phyloP scores from a whole-genome alignment of 2,329 filamentous ascomycete species.

The Phyllosticta paracitricarpa region DNA sequence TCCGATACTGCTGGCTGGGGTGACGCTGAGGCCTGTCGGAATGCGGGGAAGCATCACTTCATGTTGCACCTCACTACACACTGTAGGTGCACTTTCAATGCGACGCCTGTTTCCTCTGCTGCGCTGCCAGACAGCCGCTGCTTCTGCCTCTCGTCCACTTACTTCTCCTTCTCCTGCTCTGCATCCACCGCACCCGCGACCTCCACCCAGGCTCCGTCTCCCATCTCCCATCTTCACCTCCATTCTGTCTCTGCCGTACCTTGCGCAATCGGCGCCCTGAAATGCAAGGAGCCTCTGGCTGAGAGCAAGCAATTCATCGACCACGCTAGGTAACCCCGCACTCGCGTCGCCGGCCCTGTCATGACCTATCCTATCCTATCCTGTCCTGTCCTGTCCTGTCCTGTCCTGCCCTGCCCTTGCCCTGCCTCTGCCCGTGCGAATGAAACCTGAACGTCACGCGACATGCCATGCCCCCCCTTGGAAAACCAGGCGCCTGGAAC shows the following conservation, averaged over 20 bases:
- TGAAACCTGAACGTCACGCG: neutral
- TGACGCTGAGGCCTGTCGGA: neutral
- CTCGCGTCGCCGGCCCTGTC: neutral
- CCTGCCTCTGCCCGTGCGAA: neutral
- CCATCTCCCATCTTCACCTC: neutral
- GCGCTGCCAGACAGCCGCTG: neutral
- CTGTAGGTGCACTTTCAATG: neutral
- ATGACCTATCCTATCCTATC: neutral
- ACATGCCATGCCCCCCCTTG: neutral
- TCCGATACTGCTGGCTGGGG: constrained; percentile 4
- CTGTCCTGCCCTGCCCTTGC: too few relatives aligned
- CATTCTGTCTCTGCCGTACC: neutral
- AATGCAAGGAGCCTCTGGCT: neutral
- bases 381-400: constrained; percentile 4
- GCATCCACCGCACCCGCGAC: neutral
- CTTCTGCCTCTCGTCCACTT: neutral
- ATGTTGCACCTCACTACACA: neutral
- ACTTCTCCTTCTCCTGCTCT: neutral
- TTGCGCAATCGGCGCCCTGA: neutral
- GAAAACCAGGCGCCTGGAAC: neutral
- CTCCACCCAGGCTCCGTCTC: neutral
- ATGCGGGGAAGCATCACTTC: constrained; percentile 4
- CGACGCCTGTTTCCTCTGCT: neutral
- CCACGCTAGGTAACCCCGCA: neutral
- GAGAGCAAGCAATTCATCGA: neutral